Evolutionary conservation across 2,329 filamentous ascomycete species (phyloP), one percentile per base, ranked within the genome.

Genomic region (Leptographium lundbergii): DNA sequence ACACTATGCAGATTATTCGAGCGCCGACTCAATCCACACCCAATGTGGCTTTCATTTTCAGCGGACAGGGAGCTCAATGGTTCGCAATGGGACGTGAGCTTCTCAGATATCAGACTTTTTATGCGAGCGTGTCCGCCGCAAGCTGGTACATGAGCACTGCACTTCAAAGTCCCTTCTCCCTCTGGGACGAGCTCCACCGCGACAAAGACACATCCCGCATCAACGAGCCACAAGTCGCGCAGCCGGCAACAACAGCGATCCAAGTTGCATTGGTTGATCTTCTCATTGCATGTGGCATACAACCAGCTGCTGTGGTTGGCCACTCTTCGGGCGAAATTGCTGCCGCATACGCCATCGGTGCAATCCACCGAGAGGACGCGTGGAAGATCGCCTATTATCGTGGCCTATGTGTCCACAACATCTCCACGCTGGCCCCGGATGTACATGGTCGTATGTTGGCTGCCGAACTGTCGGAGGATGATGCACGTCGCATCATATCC

Each of bases 381-480:
- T 70, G 67, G 60, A 69, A 66, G 34, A 62, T 70, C 1, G 66
- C 72, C 2, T 73, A 69, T 56, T 66, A 63, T 48, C 67, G 72
- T 10, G 71, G 71, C 0, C 61, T 64, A 48, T 63, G 70, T 10
- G 66, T 70, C 48, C 62, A 62, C 5, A 61, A 62, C 6, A 62
- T 72, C 2, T 63, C 62, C 29, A 61, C 61, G 1, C 1, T 59
- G 39, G 58, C 54, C 1, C 29, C 60, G 54, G 7, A 61, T 47
- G 13, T 55, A 0, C 59, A 19, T 1, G 77, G 77, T 1, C 71
- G 68, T 1, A 81, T 82, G 79, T 64, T 80, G 48, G 77, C 77
- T 0, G 75, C 73, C 0, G 74, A 73, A 0, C 69, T 73, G 0
- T 68, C 69, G 0, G 61, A 66, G 7, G 69, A 73, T 2, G 72